A percentile compares a stretch with the other conserved stretches of the same genome.
phyloP scores from a whole-genome alignment of 2,329 filamentous ascomycete species.

The Tolypocladium cylindrosporum region DNA sequence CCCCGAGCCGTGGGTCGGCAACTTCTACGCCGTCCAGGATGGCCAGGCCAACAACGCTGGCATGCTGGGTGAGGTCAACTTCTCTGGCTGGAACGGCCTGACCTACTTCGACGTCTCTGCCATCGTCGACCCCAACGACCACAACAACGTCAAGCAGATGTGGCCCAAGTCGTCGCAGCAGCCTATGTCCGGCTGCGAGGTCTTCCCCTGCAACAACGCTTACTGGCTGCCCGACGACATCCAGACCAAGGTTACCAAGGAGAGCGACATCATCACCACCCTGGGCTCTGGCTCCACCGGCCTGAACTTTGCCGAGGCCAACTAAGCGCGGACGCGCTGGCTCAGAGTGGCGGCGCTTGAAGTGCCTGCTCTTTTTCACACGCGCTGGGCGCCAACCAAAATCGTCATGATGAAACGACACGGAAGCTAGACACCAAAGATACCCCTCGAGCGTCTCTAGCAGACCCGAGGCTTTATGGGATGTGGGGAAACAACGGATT shows the following conservation, averaged over 20 bases:
- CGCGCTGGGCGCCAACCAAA: slow-evolving; percentile 14
- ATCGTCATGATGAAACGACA: slow-evolving; percentile 8
- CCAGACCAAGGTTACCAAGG: slow-evolving; percentile 41
- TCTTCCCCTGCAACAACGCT: slow-evolving; percentile 41
- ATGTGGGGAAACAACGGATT: slow-evolving; percentile 7
- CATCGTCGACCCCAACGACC: slow-evolving; percentile 42
- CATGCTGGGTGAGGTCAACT: slow-evolving; percentile 43
- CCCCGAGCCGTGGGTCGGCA: slow-evolving; percentile 35
- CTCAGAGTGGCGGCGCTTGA: neutral
- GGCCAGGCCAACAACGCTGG: slow-evolving; percentile 31
- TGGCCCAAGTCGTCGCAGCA: slow-evolving; percentile 29
- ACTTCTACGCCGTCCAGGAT: slow-evolving; percentile 38
- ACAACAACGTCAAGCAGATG: slow-evolving; percentile 43
- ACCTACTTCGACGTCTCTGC: slow-evolving; percentile 51
- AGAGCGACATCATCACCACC: slow-evolving; percentile 40
- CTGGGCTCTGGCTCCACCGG: slow-evolving; percentile 27
- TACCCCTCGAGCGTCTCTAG: slow-evolving; percentile 15
- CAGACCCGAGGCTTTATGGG: slow-evolving; percentile 11
- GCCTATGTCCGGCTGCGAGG: slow-evolving; percentile 39
- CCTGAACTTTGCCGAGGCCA: slow-evolving; percentile 9
- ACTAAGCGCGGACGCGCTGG: neutral
- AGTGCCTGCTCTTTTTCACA: neutral
- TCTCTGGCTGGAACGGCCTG: slow-evolving; percentile 34
- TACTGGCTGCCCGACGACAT: slow-evolving; percentile 46
- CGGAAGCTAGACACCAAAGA: slow-evolving; percentile 11